Conservation (phyloP, 129 eudicot species). For the Calendula officinalis region DNA sequence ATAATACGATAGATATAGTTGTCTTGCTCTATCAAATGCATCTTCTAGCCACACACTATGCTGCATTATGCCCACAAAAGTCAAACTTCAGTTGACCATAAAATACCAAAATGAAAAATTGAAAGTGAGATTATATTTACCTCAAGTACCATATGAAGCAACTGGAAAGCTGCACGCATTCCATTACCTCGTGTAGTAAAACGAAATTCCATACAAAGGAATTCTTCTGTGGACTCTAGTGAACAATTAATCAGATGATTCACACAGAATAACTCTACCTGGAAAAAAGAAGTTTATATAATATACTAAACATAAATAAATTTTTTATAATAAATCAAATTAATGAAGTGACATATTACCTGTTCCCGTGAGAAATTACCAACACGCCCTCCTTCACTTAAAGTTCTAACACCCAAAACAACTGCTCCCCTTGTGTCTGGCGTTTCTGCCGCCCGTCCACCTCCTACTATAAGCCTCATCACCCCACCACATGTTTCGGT, state of each 20-base stretch:
- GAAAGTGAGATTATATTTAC: conserved; percentile 33
- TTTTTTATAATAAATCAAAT: too few relatives aligned
- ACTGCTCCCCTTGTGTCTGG: conserved; percentile 77
- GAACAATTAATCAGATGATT: conserved; percentile 95
- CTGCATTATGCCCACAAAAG: conserved; percentile 45
- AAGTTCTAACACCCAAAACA: conserved; percentile 92
- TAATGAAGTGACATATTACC: conserved; percentile 37
- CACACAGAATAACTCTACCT: conserved; percentile 98
- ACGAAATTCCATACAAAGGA: conserved; percentile 98
- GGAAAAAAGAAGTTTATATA: conserved; percentile 16
- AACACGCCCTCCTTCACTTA: conserved; percentile 99
- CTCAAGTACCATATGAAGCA: conserved; percentile 99
- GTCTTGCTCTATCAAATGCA: conserved; percentile 98
- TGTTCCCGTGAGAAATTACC: conserved; percentile 94
- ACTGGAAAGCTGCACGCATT: conserved; percentile 99
- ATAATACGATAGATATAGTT: conserved; percentile 85
- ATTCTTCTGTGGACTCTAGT: conserved; percentile 95
- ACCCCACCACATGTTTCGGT: conserved; percentile 89
- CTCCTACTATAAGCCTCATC: conserved; percentile 98
- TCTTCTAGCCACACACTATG: conserved; percentile 99
- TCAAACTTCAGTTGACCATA: conserved; percentile 13
- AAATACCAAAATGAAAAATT: neutral
- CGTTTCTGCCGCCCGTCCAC: conserved; percentile 95
- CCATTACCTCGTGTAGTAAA: conserved; percentile 91
- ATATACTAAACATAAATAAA: conserved; percentile 1